These are phyloP conservation scores for Artomyces pyxidatus DNA, from an alignment of 768 basidiomycete genomes.

Conservation along the genomic window DNA sequence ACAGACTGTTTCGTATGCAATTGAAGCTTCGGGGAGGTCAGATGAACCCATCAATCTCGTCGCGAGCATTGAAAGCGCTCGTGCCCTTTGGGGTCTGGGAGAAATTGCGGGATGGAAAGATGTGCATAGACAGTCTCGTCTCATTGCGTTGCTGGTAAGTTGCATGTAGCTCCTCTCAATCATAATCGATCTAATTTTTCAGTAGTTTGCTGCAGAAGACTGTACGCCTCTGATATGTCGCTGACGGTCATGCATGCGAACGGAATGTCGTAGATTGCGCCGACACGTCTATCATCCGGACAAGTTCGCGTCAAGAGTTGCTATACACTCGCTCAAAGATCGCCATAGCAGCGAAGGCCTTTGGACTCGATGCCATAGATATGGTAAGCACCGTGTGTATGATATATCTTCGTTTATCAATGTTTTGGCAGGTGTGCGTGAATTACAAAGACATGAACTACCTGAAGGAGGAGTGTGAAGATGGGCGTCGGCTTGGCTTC, in stretches of 20 bases:
- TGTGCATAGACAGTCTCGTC: slow-evolving; percentile 41
- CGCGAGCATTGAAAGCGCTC: slow-evolving; percentile 82
- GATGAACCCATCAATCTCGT: slow-evolving; percentile 46
- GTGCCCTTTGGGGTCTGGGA: slow-evolving; percentile 55
- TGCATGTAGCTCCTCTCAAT: background rate
- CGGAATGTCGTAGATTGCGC: slow-evolving; percentile 61
- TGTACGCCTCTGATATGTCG: slow-evolving; percentile 39
- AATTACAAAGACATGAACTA: slow-evolving; percentile 70
- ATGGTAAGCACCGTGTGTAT: slow-evolving; percentile 43
- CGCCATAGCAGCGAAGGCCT: slow-evolving; percentile 77
- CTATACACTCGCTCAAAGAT: slow-evolving; percentile 79
- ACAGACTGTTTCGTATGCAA: slow-evolving; percentile 43
- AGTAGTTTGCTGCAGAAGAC: slow-evolving; percentile 90
- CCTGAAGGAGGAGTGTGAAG: slow-evolving; percentile 66
- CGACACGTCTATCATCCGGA: slow-evolving; percentile 75
- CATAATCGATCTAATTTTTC: background rate
- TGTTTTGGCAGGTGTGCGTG: slow-evolving; percentile 60
- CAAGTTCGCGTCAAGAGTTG: slow-evolving; percentile 65
- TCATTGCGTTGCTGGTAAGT: slow-evolving; percentile 64
- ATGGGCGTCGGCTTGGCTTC: slow-evolving; percentile 78
- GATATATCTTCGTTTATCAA: background rate
- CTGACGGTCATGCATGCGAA: background rate
- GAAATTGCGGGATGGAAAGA: slow-evolving; percentile 67
- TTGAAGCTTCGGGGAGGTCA: slow-evolving; percentile 27
- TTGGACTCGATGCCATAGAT: slow-evolving; percentile 79